Evolutionary conservation across 1,284 basidiomycete species (phyloP), one percentile per base, ranked within the genome.

Genomic region (Cutaneotrichosporon dermatis): DNA sequence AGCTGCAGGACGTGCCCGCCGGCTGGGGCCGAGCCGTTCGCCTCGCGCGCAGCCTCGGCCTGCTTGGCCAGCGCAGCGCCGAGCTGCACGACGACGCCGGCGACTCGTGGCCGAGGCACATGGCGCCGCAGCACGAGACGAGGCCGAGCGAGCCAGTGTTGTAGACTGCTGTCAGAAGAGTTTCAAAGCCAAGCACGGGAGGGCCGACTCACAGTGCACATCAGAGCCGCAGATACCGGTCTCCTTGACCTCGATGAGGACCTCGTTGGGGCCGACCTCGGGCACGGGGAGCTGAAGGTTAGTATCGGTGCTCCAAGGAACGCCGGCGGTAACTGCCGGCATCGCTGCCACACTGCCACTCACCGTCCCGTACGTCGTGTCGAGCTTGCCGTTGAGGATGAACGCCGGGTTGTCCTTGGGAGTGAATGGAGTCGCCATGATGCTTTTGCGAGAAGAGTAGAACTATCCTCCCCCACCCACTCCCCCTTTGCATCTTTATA

Each of bases 141-240:
- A 72, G 67, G 25, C 74, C 74, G 66, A 76, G 67, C 42, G 61
- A 64, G 49, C 73, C 74, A 34, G 68, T 69, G 60, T 74, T 72
- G 67, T 74, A 76, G 63, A 76, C 72, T 74, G 51, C 5, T n/a
- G 40, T 60, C 39, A 59, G 63, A 25, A 25, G 25, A 25, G 25
- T 25, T 25, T 25, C 25, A 25, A 25, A 25, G 25, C 25, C 25
- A 25, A 25, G 25, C 25, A 25, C 25, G 25, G 25, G 25, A 25
- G 25, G 25, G 25, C 25, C 25, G 37, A 61, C 67, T 42, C 36
- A 73, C 73, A 77, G 61, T 77, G 74, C 75, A 88, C 89, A 83
- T 94, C 91, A 50, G 88, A 91, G 44, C 91, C 90, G 76, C 92
- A 95, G 66, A 94, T 91, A 56, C 91, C 90, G n/a, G 92, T 93